Percentiles rank a stretch among this genome's conserved stretches.
Conservation (phyloP, 176 grass and related monocot genomes). For the Oryza brachyantha region DNA sequence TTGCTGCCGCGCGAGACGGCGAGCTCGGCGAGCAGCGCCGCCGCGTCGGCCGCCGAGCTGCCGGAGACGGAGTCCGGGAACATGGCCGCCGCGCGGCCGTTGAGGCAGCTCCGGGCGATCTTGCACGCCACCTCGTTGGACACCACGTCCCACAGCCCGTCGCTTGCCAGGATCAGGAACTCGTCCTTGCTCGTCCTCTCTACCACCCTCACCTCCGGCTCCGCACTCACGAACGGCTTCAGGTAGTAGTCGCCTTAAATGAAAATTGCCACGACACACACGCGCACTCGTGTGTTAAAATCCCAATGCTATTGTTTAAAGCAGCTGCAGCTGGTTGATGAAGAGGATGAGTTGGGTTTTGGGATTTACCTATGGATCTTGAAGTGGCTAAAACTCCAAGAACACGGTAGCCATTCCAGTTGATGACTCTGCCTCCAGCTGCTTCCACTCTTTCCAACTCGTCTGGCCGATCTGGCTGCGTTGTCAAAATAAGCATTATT, state of each 20-base stretch:
- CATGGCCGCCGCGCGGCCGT: slow-evolving; percentile 28
- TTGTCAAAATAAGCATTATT: neutral
- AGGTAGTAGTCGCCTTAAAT: slow-evolving; percentile 69
- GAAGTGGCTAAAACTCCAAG: slow-evolving; percentile 66
- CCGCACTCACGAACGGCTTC: slow-evolving; percentile 61
- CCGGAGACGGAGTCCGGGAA: slow-evolving; percentile 38
- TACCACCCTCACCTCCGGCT: slow-evolving; percentile 60
- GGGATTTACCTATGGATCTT: slow-evolving; percentile 57
- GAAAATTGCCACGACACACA: too few relatives aligned
- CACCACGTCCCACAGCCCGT: slow-evolving; percentile 79
- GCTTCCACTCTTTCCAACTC: slow-evolving; percentile 68
- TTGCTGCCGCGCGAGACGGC: slow-evolving; percentile 64
- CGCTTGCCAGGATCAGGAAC: slow-evolving; percentile 69
- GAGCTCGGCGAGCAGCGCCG: slow-evolving; percentile 51
- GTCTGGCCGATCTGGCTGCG: slow-evolving; percentile 70
- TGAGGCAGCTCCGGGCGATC: slow-evolving; percentile 50
- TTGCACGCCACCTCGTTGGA: slow-evolving; percentile 62
- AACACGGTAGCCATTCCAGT: slow-evolving; percentile 69
- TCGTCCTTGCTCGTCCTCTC: slow-evolving; percentile 54
- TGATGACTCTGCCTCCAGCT: slow-evolving; percentile 55
- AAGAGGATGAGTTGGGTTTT: neutral
- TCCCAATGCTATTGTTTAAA: neutral
- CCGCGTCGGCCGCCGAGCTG: slow-evolving; percentile 39
- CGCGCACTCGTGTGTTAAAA: too few relatives aligned
- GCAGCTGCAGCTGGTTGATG: neutral